Base-by-base conservation (phyloP, 495 filamentous ascomycete genomes). In the Pseudevernia furfuracea region DNA sequence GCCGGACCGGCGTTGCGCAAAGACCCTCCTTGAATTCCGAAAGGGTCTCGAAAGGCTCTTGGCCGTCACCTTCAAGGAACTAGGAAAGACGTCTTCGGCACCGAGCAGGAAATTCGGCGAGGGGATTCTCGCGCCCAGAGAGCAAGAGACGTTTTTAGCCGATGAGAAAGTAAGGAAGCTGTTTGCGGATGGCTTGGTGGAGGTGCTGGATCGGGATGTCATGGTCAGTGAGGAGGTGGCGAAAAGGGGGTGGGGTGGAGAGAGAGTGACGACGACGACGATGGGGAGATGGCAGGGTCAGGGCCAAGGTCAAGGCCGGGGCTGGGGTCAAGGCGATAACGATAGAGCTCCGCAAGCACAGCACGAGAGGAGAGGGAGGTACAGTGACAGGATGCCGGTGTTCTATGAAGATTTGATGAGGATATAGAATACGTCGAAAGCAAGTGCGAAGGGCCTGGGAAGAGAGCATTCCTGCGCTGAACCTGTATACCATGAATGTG, bases 11-110 rank as follows among this genome's bases (percentile, higher is more conserved):
- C 69, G 74, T 48, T 72, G 74, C 30, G 73, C 70, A n/a, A 78
- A 74, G 61, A 69, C 73, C 28, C 61, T 81, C 11, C 48, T 76
- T 30, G 78, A 82, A 56, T 78, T 83, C 52, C 74, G 75, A 34
- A 77, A 78, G 58, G 74, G 73, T 6, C 59, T 82, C 15, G 74
- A 79, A 23, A 46, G 68, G 17, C 46, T 71, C 12, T 52, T 71
- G 17, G 60, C 64, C 14, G 25, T 38, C 17, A 58, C 68, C 0
- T 71, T 71, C 32, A 66, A 43, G 23, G 70, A 71, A 25, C 39
- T 71, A 4, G 64, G 66, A 0, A 70, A 36, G 23, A 28, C 53
- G 5, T 60, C 59, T 9, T 19, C 46, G n/a, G 44, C 46, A 28
- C 17, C 30, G 21, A 37, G 34, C 32, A n/a, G 32, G 17, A 61